Conservation (phyloP, 1,284 basidiomycete species). For the Apiotrichum akiyoshidainum region DNA sequence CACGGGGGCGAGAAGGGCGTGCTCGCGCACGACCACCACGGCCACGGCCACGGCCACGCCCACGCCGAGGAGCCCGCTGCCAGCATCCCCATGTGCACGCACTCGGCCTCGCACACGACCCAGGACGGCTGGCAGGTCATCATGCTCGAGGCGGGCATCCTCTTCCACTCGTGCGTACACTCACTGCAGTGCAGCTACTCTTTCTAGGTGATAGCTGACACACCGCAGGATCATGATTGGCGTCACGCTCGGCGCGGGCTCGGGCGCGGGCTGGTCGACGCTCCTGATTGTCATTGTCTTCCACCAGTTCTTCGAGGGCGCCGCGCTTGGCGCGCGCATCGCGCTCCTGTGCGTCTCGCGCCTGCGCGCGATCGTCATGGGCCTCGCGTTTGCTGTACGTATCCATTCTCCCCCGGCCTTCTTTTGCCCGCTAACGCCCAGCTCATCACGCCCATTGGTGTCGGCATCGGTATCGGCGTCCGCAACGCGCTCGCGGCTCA, state of each 20-base stretch:
- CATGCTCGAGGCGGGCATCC: slow-evolving; percentile 52
- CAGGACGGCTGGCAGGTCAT: slow-evolving; percentile 37
- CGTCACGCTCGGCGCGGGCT: slow-evolving; percentile 28
- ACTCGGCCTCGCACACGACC: neutral
- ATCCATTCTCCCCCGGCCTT: too few relatives aligned
- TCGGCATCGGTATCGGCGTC: slow-evolving; percentile 39
- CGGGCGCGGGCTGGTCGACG: slow-evolving; percentile 29
- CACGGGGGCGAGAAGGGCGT: neutral
- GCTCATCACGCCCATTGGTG: slow-evolving; percentile 32
- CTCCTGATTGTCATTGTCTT: slow-evolving; percentile 34
- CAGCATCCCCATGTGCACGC: neutral
- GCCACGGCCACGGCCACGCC: neutral
- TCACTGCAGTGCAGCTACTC: neutral
- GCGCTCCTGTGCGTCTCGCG: slow-evolving; percentile 27
- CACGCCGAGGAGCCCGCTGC: neutral
- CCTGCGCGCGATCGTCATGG: slow-evolving; percentile 24
- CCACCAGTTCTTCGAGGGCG: slow-evolving; percentile 41
- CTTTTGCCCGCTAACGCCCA: neutral
- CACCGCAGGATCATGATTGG: slow-evolving; percentile 27
- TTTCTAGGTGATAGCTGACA: neutral
- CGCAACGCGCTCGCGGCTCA: slow-evolving; percentile 36
- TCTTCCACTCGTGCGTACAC: slow-evolving; percentile 46
- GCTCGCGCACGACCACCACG: neutral
- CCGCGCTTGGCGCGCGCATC: slow-evolving; percentile 36
- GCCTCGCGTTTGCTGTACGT: slow-evolving; percentile 25